Evolutionary conservation across 2,329 filamentous ascomycete species (phyloP), one percentile per base, ranked within the genome.

Genomic region (Cladosporium colombiae): DNA sequence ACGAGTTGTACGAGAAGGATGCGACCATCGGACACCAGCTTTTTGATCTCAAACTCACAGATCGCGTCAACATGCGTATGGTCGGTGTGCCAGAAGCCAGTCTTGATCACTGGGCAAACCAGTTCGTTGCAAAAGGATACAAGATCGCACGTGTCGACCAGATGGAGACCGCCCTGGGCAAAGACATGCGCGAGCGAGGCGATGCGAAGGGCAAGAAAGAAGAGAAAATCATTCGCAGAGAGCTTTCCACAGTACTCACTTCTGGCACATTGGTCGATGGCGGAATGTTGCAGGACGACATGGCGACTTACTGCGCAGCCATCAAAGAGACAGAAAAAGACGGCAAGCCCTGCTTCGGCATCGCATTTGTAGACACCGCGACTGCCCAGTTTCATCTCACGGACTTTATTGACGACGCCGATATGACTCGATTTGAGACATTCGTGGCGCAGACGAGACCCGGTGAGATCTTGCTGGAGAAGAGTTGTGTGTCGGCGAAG

Each of bases 51-150:
- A 99, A 99, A 81, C 89, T 99, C 76, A 99, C 95, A 0, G 95
- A 99, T 73, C 88, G 95, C 64, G 95, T 99, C 77, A 99, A 99
- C 77, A 99, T 99, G 95, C 91, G 94, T 70, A 99, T 99, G 95
- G 95, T 98, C 2, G 95, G 95, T 68, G 95, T 99, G 0, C 95
- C 95, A 0, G 95, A 99, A 78, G 91, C 92, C 74, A 97, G 93
- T 14, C 83, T 99, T n/a, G 92, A 95, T 74, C 89, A 95, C 77
- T 99, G 95, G 95, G 93, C 95, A 65, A 97, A 96, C 73, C 95
- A 99, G 74, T 99, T 99, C 73, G 93, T 99, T 49, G 95, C 94
- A 66, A 98, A 98, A 78, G 95, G 96, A 37, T 97, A 89, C 86
- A 99, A 99, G 79, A 96, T 99, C 63, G 95, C 95, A 7, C 86